phyloP scores from a whole-genome alignment of 2,329 filamentous ascomycete genomes.

The Chaetomium olivaceum region DNA sequence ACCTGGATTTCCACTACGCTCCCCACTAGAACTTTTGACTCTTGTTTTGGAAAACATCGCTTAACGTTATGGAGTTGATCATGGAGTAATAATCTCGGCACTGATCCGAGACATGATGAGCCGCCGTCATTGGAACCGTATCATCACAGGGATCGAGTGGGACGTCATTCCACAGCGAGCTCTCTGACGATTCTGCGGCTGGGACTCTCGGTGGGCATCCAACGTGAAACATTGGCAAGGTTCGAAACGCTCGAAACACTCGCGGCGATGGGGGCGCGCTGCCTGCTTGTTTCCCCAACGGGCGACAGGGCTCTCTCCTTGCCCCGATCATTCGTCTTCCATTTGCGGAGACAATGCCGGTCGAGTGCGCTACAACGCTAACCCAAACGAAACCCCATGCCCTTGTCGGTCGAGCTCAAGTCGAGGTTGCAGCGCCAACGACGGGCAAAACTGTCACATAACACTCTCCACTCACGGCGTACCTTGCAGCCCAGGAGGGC shows the following conservation, averaged over 20 bases:
- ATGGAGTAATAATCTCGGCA: constrained; percentile 20
- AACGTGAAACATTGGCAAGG: constrained; percentile 14
- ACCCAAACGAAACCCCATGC: not conserved
- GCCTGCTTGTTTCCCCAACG: constrained; percentile 19
- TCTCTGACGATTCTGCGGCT: constrained; percentile 9
- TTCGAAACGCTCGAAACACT: constrained; percentile 23
- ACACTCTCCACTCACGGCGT: constrained; percentile 15
- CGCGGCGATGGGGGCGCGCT: constrained; percentile 22
- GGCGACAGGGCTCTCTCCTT: constrained; percentile 6
- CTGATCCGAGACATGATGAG: constrained; percentile 15
- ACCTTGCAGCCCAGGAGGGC: constrained; percentile 22
- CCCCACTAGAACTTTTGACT: not conserved
- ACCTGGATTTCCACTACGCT: not conserved
- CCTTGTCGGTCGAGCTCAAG: constrained; percentile 7
- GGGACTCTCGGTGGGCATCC: constrained; percentile 8
- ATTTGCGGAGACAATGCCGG: constrained; percentile 16
- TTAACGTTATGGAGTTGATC: not conserved
- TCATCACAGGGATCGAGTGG: constrained; percentile 12
- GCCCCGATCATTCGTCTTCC: constrained; percentile 8
- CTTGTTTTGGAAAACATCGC: not conserved
- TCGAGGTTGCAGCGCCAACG: constrained; percentile 23
- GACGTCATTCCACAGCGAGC: not conserved
- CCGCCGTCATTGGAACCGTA: constrained; percentile 14
- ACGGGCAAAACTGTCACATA: constrained; percentile 19
- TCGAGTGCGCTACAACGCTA: not conserved